Conservation (phyloP, 1,284 basidiomycete species). For the Ceratobasidium theobromae region DNA sequence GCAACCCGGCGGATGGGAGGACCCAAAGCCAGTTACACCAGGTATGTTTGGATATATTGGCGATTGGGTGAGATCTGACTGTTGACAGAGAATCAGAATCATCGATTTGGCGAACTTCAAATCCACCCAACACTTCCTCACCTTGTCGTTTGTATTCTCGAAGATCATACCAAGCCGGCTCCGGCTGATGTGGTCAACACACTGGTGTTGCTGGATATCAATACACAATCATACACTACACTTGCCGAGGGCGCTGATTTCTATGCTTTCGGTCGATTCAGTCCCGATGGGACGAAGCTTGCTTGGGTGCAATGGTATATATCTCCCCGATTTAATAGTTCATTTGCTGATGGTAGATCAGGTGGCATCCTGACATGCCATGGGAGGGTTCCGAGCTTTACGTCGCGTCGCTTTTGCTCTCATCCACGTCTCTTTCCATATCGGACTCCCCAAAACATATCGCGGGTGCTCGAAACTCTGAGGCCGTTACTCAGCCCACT, state of each 20-base stretch:
- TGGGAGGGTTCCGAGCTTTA: constrained; percentile 70
- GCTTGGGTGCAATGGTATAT: constrained; percentile 69
- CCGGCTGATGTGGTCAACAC: constrained; percentile 59
- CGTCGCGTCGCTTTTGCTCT: constrained; percentile 50
- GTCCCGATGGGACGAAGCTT: constrained; percentile 63
- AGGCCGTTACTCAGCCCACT: constrained; percentile 42
- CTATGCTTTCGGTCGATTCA: constrained; percentile 60
- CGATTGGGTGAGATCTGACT: background rate
- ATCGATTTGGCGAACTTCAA: constrained; percentile 56
- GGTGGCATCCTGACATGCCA: constrained; percentile 73
- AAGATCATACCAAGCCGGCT: constrained; percentile 65
- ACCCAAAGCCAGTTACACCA: constrained; percentile 60
- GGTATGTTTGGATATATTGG: constrained; percentile 46
- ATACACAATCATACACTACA: constrained; percentile 46
- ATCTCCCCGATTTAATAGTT: background rate
- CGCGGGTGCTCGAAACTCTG: constrained; percentile 44
- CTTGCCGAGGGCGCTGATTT: constrained; percentile 65
- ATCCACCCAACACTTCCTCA: constrained; percentile 46
- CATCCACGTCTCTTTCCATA: constrained; percentile 38
- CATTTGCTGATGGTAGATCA: constrained; percentile 35
- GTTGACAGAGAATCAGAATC: constrained; percentile 48
- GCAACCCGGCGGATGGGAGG: constrained; percentile 39
- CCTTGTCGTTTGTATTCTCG: constrained; percentile 58
- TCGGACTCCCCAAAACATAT: constrained; percentile 42
- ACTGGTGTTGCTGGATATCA: constrained; percentile 58